A percentile compares a stretch with the other conserved stretches of the same genome.
phyloP scores from a whole-genome alignment of 2,329 filamentous ascomycete species.

The Cordyceps fumosorosea region DNA sequence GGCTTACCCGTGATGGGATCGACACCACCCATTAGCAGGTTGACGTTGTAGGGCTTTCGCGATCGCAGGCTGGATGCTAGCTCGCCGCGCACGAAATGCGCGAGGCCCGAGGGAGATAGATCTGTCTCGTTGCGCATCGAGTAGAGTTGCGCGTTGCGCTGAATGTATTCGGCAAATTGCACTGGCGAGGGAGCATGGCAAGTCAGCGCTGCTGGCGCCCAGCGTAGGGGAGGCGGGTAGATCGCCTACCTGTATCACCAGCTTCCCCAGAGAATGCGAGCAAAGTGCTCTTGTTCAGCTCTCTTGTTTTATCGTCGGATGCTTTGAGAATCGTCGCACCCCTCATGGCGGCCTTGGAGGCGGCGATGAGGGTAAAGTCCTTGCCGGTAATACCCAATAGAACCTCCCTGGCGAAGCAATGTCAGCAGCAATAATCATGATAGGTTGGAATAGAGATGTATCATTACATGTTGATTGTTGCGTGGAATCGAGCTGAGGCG shows the following conservation, averaged over 20 bases:
- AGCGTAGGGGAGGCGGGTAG: not conserved
- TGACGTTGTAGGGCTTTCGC: slow-evolving; percentile 92
- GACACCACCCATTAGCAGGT: slow-evolving; percentile 88
- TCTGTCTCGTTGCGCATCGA: slow-evolving; percentile 96
- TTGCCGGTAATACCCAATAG: slow-evolving; percentile 97
- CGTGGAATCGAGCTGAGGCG: not conserved
- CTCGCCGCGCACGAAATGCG: slow-evolving; percentile 89
- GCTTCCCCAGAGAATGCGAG: slow-evolving; percentile 95
- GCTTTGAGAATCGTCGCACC: slow-evolving; percentile 94
- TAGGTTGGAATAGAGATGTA: not conserved
- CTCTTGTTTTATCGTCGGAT: slow-evolving; percentile 90
- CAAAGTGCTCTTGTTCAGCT: slow-evolving; percentile 86
- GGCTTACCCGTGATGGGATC: slow-evolving; percentile 89
- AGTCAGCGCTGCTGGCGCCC: not conserved
- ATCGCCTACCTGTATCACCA: slow-evolving; percentile 76
- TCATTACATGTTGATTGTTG: slow-evolving; percentile 12
- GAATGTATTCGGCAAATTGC: slow-evolving; percentile 98
- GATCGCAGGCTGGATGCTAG: slow-evolving; percentile 86
- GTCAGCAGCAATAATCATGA: not conserved
- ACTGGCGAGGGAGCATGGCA: slow-evolving; percentile 47
- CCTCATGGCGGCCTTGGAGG: slow-evolving; percentile 97
- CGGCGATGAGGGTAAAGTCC: slow-evolving; percentile 96
- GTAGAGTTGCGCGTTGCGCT: slow-evolving; percentile 97
- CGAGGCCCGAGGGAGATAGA: slow-evolving; percentile 80
- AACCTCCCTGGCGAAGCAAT: slow-evolving; percentile 66